Base-by-base conservation (phyloP, 345 rosid genomes). In the Lumnitzera racemosa region DNA sequence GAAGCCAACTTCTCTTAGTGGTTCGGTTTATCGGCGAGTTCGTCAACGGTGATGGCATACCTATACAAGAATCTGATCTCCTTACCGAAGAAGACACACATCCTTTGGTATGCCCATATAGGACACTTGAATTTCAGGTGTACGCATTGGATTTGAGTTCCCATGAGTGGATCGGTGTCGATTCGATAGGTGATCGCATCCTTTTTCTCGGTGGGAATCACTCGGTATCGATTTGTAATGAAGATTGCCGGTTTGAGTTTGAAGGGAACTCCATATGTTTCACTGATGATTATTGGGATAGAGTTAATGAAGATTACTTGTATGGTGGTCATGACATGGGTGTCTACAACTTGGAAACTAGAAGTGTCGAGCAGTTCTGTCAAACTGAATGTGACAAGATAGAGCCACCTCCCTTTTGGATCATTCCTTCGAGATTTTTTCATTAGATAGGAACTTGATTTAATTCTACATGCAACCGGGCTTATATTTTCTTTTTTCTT, bases 371-470 rank as follows among this genome's bases (percentile, higher is more conserved):
- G 24, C 36, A 41, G 51, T 57, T 69, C n/a, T 61, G 16, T 48
- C 29, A 23, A 11, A 17, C 27, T 2, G 54, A 23, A 20, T 24
- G 15, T 0, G 27, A 13, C 29, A 69, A 24, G 50, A 58, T 63
- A 24, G 56, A 54, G 27, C 68, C 73, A 4, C 63, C 73, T 11
- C 56, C 73, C 1, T 46, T 58, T 59, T 69, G 73, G 73, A 56
- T 69, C 25, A 5, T 61, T 41, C 70, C 70, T 15, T 25, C 23
- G 11, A 1, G 43, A 4, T 36, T 36, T 36, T 36, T 1, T 9
- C 43, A 27, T 36, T 36, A 36, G 43, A 36, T 36, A 4, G 2
- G 3, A 27, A 27, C 31, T 5, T 27, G 3, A 2, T 27, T 5
- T 27, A 2, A 27, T 27, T 27, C 31, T 27, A 27, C 31, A 27